Conservation (phyloP, 805 yeast species). For the Saccharomycopsis selenospora region DNA sequence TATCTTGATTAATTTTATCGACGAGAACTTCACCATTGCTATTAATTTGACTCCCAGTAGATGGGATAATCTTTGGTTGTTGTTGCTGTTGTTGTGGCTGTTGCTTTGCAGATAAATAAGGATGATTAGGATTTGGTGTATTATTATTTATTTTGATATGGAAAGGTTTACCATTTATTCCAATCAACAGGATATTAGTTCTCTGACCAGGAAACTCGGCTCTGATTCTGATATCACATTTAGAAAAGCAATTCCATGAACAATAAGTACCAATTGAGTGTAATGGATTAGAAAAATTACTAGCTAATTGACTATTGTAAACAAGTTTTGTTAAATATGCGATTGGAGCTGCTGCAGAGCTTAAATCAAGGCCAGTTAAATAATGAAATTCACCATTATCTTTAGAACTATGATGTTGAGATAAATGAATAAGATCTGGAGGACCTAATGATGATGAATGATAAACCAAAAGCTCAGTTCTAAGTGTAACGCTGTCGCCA, state of each 20-base stretch:
- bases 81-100: neutral
- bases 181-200: slow-evolving; percentile 17
- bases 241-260: slow-evolving; percentile 65
- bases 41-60: neutral
- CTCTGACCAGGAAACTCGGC: slow-evolving; percentile 44
- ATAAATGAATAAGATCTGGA: slow-evolving; percentile 57
- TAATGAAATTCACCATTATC: slow-evolving; percentile 46
- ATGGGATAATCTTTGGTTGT: neutral
- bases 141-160: slow-evolving; percentile 5
- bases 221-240: slow-evolving; percentile 66
- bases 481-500: slow-evolving; percentile 13
- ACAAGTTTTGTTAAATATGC: slow-evolving; percentile 47
- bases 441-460: slow-evolving; percentile 40
- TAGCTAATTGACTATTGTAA: slow-evolving; percentile 57
- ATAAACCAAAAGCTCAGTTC: slow-evolving; percentile 16
- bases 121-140: neutral
- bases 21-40: neutral
- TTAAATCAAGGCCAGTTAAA: slow-evolving; percentile 46
- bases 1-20: neutral
- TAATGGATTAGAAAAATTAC: slow-evolving; percentile 26
- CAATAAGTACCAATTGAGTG: slow-evolving; percentile 51
- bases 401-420: slow-evolving; percentile 25
- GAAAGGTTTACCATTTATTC: slow-evolving; percentile 18
- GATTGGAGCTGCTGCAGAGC: slow-evolving; percentile 46
- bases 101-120: no score